Percentiles rank a stretch among this genome's conserved stretches.
These are phyloP conservation scores for Batkoa obscura DNA, from an alignment of 371 early-diverging fungal species.

Conservation along the genomic window DNA sequence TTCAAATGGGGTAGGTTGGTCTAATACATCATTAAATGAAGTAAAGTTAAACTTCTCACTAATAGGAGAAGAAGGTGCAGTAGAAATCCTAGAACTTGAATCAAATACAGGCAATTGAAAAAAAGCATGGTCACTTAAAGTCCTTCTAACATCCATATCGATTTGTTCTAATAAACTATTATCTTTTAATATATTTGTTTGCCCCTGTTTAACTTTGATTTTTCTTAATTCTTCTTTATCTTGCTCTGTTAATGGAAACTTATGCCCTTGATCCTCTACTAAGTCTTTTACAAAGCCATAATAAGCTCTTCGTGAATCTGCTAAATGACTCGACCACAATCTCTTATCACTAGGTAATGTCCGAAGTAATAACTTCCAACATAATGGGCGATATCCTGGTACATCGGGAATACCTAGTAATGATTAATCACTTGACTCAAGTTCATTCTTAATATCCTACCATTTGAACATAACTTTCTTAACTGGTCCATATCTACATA, in stretches of 20 bases:
- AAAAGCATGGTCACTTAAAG: conserved; percentile 62
- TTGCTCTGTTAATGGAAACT: conserved; percentile 1
- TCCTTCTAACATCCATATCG: conserved; percentile 64
- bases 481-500: background rate
- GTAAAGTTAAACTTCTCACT: no score
- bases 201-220: conserved; percentile 18
- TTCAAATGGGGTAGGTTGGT: background rate
- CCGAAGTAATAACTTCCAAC: conserved; percentile 34
- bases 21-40: no score
- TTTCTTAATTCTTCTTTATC: background rate
- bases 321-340: background rate
- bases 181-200: conserved; percentile 36
- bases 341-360: background rate
- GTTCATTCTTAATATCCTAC: no score
- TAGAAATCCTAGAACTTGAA: conserved; percentile 26
- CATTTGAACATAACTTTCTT: background rate
- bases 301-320: background rate
- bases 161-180: conserved; percentile 52
- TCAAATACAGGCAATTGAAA: conserved; percentile 45
- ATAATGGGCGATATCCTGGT: conserved; percentile 35
- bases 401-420: conserved; percentile 58
- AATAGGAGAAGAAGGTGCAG: conserved; percentile 5
- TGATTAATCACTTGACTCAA: no score
- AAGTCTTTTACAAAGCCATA: conserved; percentile 33
- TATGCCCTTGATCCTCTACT: conserved; percentile 17